A percentile compares a stretch with the other conserved stretches of the same genome.
phyloP scores from a whole-genome alignment of 805 yeast genomes.

The Wickerhamomyces kurtzmanii region DNA sequence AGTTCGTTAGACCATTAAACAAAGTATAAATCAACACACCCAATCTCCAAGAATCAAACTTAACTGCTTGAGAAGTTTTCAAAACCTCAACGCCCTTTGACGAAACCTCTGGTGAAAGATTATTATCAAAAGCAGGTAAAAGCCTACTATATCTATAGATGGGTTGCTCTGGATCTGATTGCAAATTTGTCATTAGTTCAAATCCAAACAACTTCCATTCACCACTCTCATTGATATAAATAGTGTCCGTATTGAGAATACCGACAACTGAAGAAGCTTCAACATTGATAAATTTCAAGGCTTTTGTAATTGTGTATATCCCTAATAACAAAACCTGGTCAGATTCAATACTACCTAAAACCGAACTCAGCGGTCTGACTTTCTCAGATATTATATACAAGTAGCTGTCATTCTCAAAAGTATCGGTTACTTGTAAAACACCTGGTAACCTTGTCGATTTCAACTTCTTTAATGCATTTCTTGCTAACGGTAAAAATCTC shows the following conservation, averaged over 20 bases:
- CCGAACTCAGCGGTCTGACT: constrained; percentile 39
- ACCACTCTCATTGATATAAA: constrained; percentile 60
- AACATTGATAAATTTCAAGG: constrained; percentile 46
- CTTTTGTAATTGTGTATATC: constrained; percentile 39
- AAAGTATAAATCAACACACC: constrained; percentile 46
- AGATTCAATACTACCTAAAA: constrained; percentile 22
- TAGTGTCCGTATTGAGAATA: constrained; percentile 41
- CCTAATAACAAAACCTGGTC: constrained; percentile 40
- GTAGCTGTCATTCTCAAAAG: constrained; percentile 47
- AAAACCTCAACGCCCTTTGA: constrained; percentile 32
- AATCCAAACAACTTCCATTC: constrained; percentile 84
- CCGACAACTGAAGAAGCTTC: constrained; percentile 56
- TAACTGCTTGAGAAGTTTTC: constrained; percentile 23
- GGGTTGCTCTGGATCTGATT: constrained; percentile 19
- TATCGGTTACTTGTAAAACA: constrained; percentile 50
- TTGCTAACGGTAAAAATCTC: constrained; percentile 26
- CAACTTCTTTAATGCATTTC: constrained; percentile 33
- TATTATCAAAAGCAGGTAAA: constrained; percentile 20
- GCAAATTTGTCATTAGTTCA: constrained; percentile 48
- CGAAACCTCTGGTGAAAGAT: constrained; percentile 44
- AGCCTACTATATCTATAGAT: constrained; percentile 24
- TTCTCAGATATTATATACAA: constrained; percentile 62
- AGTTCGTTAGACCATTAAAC: constrained; percentile 20
- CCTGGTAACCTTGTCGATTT: constrained; percentile 64
- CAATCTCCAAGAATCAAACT: constrained; percentile 55